These are phyloP conservation scores for Fusarium domesticum DNA, from an alignment of 2,329 filamentous ascomycete genomes.

Conservation along the genomic window DNA sequence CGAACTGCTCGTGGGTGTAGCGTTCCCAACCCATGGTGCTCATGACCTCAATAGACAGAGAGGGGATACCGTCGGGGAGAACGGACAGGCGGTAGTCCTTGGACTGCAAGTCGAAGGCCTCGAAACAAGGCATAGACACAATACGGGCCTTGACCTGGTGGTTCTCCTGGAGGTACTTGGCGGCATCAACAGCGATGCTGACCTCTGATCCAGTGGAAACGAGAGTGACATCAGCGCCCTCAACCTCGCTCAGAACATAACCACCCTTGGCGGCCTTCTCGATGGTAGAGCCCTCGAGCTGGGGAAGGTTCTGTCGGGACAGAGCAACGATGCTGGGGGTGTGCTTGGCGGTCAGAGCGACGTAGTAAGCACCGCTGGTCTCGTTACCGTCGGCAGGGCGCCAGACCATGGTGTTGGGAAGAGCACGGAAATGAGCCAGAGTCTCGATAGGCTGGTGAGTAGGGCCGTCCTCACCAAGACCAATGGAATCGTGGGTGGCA, in stretches of 20 bases:
- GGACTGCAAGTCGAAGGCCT: slow-evolving; percentile 89
- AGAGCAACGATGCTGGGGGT: slow-evolving; percentile 93
- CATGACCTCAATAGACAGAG: slow-evolving; percentile 94
- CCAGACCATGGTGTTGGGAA: slow-evolving; percentile 99
- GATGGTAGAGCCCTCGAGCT: slow-evolving; percentile 91
- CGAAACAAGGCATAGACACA: slow-evolving; percentile 93
- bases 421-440: slow-evolving; percentile 94
- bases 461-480: slow-evolving; percentile 96
- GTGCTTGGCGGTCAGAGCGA: slow-evolving; percentile 82
- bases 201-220: slow-evolving; percentile 97
- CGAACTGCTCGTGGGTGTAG: slow-evolving; percentile 99
- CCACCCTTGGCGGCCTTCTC: slow-evolving; percentile 91
- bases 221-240: slow-evolving; percentile 82
- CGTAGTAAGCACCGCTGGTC: slow-evolving; percentile 96
- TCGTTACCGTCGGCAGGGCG: slow-evolving; percentile 98
- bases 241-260: slow-evolving; percentile 82
- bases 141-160: slow-evolving; percentile 84
- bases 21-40: slow-evolving; percentile 97
- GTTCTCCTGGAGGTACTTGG: slow-evolving; percentile 86
- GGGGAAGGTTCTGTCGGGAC: slow-evolving; percentile 96
- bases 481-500: slow-evolving; percentile 98
- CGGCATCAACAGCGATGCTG: slow-evolving; percentile 85
- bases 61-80: slow-evolving; percentile 89
- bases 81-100: slow-evolving; percentile 95
- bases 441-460: slow-evolving; percentile 99